These are phyloP conservation scores for Schoenoplectus triqueter DNA, from an alignment of 202 grass and related monocot species.

Conservation along the genomic window DNA sequence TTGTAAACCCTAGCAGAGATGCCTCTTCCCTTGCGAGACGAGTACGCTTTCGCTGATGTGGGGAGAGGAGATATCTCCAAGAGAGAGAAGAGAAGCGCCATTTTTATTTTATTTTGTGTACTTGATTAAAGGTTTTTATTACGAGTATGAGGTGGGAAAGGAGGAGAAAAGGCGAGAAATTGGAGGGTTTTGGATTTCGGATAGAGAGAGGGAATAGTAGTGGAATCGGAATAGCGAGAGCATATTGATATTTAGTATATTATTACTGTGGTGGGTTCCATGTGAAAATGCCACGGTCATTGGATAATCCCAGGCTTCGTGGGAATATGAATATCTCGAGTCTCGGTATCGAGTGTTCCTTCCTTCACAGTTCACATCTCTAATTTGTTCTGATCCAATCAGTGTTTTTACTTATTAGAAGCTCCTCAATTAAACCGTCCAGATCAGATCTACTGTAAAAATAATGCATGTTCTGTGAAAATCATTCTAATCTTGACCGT, in stretches of 20 bases:
- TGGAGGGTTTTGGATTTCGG: conserved; percentile 28
- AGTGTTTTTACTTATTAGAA: too few relatives aligned
- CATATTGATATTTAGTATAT: not conserved
- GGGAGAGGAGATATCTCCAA: conserved; percentile 48
- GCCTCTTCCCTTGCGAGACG: not conserved
- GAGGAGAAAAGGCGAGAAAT: conserved; percentile 1
- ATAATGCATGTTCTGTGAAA: too few relatives aligned
- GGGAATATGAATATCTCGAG: not conserved
- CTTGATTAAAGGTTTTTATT: too few relatives aligned
- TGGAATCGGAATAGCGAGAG: not conserved
- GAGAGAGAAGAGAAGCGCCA: conserved; percentile 69
- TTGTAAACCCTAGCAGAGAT: not conserved
- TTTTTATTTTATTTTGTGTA: conserved; percentile 21
- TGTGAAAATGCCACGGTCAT: too few relatives aligned
- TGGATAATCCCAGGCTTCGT: not conserved
- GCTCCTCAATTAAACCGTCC: too few relatives aligned
- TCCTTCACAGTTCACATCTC: not conserved
- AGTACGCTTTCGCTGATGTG: not conserved
- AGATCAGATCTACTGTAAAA: too few relatives aligned
- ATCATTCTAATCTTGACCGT: too few relatives aligned
- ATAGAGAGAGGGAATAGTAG: not conserved
- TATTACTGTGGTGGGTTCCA: too few relatives aligned
- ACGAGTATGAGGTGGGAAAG: conserved; percentile 26
- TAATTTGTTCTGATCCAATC: not conserved
- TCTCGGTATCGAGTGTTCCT: not conserved